Percentiles rank a stretch among this genome's conserved stretches.
These are phyloP conservation scores for Termitomyces sp. DNA, from an alignment of 768 basidiomycete species.

Conservation along the genomic window DNA sequence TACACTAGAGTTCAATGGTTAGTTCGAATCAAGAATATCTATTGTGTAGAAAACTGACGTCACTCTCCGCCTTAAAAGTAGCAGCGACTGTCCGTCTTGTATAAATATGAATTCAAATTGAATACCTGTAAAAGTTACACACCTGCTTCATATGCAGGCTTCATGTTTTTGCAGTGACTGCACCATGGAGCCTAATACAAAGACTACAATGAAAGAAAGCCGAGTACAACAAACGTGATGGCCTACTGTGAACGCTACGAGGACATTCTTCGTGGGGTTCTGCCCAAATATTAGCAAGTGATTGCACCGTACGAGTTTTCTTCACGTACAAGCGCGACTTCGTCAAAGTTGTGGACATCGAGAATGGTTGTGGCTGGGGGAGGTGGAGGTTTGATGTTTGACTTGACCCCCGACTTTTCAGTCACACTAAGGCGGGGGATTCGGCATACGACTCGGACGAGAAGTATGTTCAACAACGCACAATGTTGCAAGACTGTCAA, in stretches of 20 bases:
- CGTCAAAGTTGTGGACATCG: slow-evolving; percentile 68
- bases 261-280: slow-evolving; percentile 72
- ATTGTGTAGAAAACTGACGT: slow-evolving; percentile 38
- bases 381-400: slow-evolving; percentile 82
- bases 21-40: background rate
- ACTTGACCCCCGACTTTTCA: slow-evolving; percentile 72
- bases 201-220: slow-evolving; percentile 1
- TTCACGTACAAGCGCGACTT: slow-evolving; percentile 55
- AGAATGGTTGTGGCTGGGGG: slow-evolving; percentile 65
- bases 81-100: slow-evolving; percentile 50
- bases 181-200: slow-evolving; percentile 67
- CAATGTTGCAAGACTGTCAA: slow-evolving; percentile 73
- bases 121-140: background rate
- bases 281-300: slow-evolving; percentile 16
- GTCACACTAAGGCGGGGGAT: slow-evolving; percentile 47
- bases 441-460: background rate
- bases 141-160: slow-evolving; percentile 84
- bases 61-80: slow-evolving; percentile 70
- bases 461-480: slow-evolving; percentile 31
- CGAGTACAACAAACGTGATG: background rate
- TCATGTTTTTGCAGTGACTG: slow-evolving; percentile 91
- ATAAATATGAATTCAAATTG: background rate
- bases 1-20: slow-evolving; percentile 43
- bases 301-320: background rate
- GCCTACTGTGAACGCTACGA: slow-evolving; percentile 77